Evolutionary conservation across 1,284 basidiomycete species (phyloP).

Genomic region (Sanghuangporus sanghuang): DNA sequence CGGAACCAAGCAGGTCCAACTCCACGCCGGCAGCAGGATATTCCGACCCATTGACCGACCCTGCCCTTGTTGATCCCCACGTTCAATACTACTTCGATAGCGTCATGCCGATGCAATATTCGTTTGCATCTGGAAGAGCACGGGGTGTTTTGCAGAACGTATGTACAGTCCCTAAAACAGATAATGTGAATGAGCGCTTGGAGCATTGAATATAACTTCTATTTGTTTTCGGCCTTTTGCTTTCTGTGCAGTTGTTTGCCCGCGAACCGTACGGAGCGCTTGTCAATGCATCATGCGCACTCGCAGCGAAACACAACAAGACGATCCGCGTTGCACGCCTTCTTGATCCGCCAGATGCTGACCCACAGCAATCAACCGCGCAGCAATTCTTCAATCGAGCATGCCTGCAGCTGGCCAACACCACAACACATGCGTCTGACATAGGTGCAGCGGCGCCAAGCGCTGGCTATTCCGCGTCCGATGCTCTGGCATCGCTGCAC

Average conservation of each 20-base stretch:
- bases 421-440: slow-evolving; percentile 28
- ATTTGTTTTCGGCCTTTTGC: background rate
- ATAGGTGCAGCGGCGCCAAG: background rate
- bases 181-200: slow-evolving; percentile 1
- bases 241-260: slow-evolving; percentile 10
- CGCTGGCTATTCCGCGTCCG: slow-evolving; percentile 47
- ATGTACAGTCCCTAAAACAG: slow-evolving; percentile 12
- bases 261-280: slow-evolving; percentile 64
- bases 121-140: slow-evolving; percentile 19
- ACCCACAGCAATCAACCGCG: slow-evolving; percentile 52
- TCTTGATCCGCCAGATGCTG: slow-evolving; percentile 46
- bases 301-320: slow-evolving; percentile 64
- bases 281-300: slow-evolving; percentile 66
- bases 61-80: slow-evolving; percentile 18
- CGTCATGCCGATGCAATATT: slow-evolving; percentile 28
- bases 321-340: slow-evolving; percentile 56
- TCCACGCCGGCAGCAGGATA: background rate
- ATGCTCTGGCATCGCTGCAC: slow-evolving; percentile 71
- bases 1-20: background rate
- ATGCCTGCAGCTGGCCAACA: slow-evolving; percentile 44
- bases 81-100: slow-evolving; percentile 28
- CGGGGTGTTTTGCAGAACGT: slow-evolving; percentile 18
- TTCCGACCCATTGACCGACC: slow-evolving; percentile 9
- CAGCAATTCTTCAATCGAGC: slow-evolving; percentile 67
- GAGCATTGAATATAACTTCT: slow-evolving; percentile 5